Percentiles rank a stretch among this genome's conserved stretches.
Conservation (phyloP, 768 basidiomycete species). For the Termitomyces eurrhizus region DNA sequence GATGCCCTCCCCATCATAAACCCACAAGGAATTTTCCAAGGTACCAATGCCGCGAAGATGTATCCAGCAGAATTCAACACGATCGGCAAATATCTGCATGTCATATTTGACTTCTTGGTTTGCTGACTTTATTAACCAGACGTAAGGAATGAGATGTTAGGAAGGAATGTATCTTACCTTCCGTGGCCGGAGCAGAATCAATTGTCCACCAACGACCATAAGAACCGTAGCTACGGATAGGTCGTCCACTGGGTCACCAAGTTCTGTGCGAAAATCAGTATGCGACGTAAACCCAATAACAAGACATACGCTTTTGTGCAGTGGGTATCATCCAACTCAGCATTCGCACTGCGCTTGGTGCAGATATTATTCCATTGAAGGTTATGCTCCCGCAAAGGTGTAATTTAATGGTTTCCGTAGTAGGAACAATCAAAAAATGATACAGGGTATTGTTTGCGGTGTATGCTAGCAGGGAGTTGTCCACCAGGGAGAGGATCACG, state of each 20-base stretch:
- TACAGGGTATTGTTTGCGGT: slow-evolving; percentile 90
- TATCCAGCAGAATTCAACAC: slow-evolving; percentile 99
- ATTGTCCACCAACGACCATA: slow-evolving; percentile 90
- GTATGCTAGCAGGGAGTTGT: slow-evolving; percentile 93
- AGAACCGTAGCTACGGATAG: slow-evolving; percentile 91
- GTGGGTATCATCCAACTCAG: slow-evolving; percentile 97
- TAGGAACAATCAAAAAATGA: slow-evolving; percentile 90
- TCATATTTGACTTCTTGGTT: slow-evolving; percentile 93
- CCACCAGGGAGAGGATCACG: slow-evolving; percentile 85
- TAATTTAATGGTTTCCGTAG: slow-evolving; percentile 76
- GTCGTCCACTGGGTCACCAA: slow-evolving; percentile 93
- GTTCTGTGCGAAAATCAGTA: slow-evolving; percentile 44
- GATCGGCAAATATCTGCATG: slow-evolving; percentile 93
- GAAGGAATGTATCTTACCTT: slow-evolving; percentile 47
- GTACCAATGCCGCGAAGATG: slow-evolving; percentile 91
- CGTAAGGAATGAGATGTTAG: background rate
- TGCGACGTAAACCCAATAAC: background rate
- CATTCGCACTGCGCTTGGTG: slow-evolving; percentile 79
- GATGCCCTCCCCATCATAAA: slow-evolving; percentile 86
- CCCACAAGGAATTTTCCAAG: slow-evolving; percentile 97
- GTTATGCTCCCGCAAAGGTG: slow-evolving; percentile 93
- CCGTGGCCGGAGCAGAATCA: slow-evolving; percentile 85
- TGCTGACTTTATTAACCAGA: slow-evolving; percentile 49
- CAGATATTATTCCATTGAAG: slow-evolving; percentile 85
- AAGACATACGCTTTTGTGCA: slow-evolving; percentile 80